phyloP scores from a whole-genome alignment of 2,329 filamentous ascomycete species.

The Chaetomium sp. region DNA sequence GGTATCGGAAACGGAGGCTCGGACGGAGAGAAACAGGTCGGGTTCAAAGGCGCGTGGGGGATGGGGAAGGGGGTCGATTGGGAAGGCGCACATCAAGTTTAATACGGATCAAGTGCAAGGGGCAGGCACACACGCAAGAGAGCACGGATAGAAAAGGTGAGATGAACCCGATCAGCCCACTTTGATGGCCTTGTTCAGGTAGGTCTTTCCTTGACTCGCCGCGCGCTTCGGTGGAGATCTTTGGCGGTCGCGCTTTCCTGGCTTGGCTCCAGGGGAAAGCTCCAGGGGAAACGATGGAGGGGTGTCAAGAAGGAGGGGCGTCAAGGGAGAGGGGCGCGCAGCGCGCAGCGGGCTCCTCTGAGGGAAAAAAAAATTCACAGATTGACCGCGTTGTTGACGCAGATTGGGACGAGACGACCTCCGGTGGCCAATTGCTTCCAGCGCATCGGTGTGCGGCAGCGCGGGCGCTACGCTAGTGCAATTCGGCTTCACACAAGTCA shows the following conservation, averaged over 20 bases:
- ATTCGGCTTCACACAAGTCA: neutral
- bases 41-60: too few relatives aligned
- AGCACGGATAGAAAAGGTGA: neutral
- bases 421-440: neutral
- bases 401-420: neutral
- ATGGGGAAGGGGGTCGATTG: too few relatives aligned
- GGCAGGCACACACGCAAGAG: too few relatives aligned
- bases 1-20: too few relatives aligned
- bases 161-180: neutral
- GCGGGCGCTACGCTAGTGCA: neutral
- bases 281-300: neutral
- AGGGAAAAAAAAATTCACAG: neutral
- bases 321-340: neutral
- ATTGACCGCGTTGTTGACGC: too few relatives aligned
- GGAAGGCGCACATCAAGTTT: too few relatives aligned
- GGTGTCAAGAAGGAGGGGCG: neutral
- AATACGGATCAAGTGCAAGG: too few relatives aligned
- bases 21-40: too few relatives aligned
- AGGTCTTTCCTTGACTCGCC: slow-evolving; percentile 1
- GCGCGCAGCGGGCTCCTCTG: neutral
- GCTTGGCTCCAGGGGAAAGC: neutral
- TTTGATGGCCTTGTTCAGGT: neutral
- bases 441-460: slow-evolving; percentile 2
- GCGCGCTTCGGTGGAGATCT: slow-evolving; percentile 4
- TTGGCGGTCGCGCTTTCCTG: neutral